phyloP scores from a whole-genome alignment of 129 eudicot genomes.

The Flaveria robusta region DNA sequence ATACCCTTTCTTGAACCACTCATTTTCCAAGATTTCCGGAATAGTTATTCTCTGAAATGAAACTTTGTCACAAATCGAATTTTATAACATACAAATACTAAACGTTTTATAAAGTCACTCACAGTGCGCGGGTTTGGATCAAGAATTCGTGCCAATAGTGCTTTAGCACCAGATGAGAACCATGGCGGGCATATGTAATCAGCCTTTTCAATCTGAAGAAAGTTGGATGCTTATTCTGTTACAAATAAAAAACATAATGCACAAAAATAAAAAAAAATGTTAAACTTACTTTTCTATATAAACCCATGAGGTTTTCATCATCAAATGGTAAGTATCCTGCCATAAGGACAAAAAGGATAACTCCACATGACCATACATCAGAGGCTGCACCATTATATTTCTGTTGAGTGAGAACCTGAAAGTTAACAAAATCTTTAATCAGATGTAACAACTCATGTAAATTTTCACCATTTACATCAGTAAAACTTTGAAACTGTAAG shows the following conservation, averaged over 20 bases:
- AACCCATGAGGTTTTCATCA: constrained; percentile 65
- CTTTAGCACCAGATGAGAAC: constrained; percentile 66
- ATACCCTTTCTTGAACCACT: constrained; percentile 84
- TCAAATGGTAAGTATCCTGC: constrained; percentile 95
- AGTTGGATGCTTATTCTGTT: constrained; percentile 8
- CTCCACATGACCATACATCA: constrained; percentile 96
- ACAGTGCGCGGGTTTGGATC: constrained; percentile 81
- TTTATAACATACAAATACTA: constrained; percentile 2
- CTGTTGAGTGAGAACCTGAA: constrained; percentile 76
- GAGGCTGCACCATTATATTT: constrained; percentile 89
- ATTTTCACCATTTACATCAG: not conserved
- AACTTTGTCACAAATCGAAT: not conserved
- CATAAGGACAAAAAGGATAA: constrained; percentile 93
- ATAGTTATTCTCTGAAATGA: constrained; percentile 71
- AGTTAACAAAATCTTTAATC: constrained; percentile 9
- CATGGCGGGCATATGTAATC: constrained; percentile 72
- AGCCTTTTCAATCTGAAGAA: constrained; percentile 67
- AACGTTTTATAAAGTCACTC: constrained; percentile 37
- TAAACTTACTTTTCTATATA: constrained; percentile 67
- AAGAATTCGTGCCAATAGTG: constrained; percentile 63
- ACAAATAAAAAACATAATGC: not conserved
- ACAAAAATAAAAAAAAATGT: not conserved
- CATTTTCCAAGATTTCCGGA: constrained; percentile 66
- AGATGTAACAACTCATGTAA: constrained; percentile 17
- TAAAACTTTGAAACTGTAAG: too few species aligned